Conservation (phyloP, 1,284 basidiomycete genomes). For the Ganoderma meredithae region DNA sequence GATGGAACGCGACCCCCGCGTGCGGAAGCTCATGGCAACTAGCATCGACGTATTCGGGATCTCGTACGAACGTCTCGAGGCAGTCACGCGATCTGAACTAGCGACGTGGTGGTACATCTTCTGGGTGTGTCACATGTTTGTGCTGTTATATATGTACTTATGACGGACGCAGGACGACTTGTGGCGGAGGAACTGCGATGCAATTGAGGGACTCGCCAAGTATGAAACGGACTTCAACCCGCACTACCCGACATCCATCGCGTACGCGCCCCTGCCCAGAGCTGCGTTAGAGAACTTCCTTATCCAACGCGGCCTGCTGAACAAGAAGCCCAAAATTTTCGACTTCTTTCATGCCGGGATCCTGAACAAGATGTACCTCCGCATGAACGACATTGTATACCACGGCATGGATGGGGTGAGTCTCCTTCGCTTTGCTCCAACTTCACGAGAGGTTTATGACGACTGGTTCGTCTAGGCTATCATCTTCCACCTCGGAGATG, state of each 20-base stretch:
- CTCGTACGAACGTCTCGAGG: slow-evolving; percentile 65
- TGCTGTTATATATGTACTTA: not conserved
- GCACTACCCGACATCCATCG: slow-evolving; percentile 76
- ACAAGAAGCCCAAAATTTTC: slow-evolving; percentile 51
- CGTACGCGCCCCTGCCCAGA: slow-evolving; percentile 78
- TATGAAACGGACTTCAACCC: slow-evolving; percentile 75
- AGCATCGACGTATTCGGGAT: slow-evolving; percentile 58
- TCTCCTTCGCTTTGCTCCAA: not conserved
- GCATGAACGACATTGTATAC: slow-evolving; percentile 79
- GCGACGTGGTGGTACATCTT: slow-evolving; percentile 87
- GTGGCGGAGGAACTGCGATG: slow-evolving; percentile 71
- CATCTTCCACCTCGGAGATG: slow-evolving; percentile 65
- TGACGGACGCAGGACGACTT: slow-evolving; percentile 65
- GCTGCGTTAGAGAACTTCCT: slow-evolving; percentile 72
- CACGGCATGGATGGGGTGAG: slow-evolving; percentile 57
- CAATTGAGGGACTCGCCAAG: slow-evolving; percentile 54
- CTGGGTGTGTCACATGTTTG: slow-evolving; percentile 61
- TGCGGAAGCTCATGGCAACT: slow-evolving; percentile 60
- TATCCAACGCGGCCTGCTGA: slow-evolving; percentile 65
- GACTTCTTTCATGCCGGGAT: slow-evolving; percentile 75
- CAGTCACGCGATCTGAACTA: slow-evolving; percentile 59
- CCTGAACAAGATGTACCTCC: slow-evolving; percentile 79
- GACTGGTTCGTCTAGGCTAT: slow-evolving; percentile 53
- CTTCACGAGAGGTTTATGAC: not conserved
- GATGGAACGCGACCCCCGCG: slow-evolving; percentile 59